A percentile compares a stretch with the other conserved stretches of the same genome.
Conservation (phyloP, 2,329 filamentous ascomycete species). For the Madurella fahalii region DNA sequence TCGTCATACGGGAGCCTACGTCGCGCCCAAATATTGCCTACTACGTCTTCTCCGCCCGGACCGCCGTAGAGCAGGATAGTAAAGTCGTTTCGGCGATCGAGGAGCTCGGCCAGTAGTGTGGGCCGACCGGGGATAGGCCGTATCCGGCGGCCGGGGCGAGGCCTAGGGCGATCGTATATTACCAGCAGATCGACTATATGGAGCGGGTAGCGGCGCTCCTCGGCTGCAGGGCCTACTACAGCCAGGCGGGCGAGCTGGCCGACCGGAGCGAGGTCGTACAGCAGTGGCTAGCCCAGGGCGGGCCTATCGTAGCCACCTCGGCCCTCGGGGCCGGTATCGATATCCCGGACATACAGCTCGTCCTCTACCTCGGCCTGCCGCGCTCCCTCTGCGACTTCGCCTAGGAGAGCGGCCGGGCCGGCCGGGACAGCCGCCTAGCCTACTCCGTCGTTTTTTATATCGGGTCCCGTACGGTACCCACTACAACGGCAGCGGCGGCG, state of each 20-base stretch:
- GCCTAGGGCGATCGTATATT: too few relatives aligned
- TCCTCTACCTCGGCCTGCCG: not conserved
- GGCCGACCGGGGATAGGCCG: too few relatives aligned
- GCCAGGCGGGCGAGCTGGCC: too few relatives aligned
- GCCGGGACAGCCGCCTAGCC: not conserved
- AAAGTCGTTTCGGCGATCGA: too few relatives aligned
- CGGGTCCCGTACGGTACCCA: not conserved
- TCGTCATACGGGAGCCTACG: conserved; percentile 1
- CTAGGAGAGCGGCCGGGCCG: conserved; percentile 8
- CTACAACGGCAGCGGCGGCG: not conserved
- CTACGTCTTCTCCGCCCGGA: too few relatives aligned
- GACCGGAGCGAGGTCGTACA: too few relatives aligned
- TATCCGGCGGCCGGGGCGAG: too few relatives aligned
- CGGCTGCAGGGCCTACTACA: too few relatives aligned
- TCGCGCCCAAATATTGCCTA: not conserved
- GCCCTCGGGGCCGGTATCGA: conserved; percentile 1
- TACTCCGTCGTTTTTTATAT: conserved; percentile 1
- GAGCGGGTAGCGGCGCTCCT: conserved; percentile 1
- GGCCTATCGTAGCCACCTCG: conserved; percentile 1
- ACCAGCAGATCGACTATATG: not conserved
- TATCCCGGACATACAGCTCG: not conserved
- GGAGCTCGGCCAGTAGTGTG: too few relatives aligned
- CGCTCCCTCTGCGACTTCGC: conserved; percentile 6
- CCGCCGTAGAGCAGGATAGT: too few relatives aligned
- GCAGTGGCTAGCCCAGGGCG: too few relatives aligned